Percentiles rank a stretch among this genome's conserved stretches.
These are phyloP conservation scores for Fusarium palustre DNA, from an alignment of 2,329 filamentous ascomycete genomes.

Conservation along the genomic window DNA sequence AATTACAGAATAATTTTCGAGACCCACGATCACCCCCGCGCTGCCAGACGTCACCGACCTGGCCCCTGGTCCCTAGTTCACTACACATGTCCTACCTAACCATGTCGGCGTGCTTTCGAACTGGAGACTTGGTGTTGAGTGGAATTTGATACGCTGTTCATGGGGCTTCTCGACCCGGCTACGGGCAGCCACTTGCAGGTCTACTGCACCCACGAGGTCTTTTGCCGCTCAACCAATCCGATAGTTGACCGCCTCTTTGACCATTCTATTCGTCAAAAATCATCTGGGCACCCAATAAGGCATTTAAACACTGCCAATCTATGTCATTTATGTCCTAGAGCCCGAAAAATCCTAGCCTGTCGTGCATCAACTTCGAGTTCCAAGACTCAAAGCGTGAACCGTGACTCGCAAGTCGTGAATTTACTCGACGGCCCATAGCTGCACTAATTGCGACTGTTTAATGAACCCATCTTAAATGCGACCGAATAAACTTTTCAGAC, in stretches of 20 bases:
- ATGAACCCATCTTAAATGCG: conserved; percentile 43
- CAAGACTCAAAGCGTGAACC: conserved; percentile 32
- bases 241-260: conserved; percentile 44
- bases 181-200: conserved; percentile 40
- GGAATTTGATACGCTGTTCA: conserved; percentile 30
- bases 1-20: conserved; percentile 18
- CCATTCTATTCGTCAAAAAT: conserved; percentile 38
- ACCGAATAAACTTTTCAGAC: conserved; percentile 41
- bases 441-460: conserved; percentile 44
- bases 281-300: conserved; percentile 26
- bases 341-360: conserved; percentile 26
- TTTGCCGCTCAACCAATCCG: conserved; percentile 40
- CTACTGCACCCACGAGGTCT: conserved; percentile 34
- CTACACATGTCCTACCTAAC: conserved; percentile 35
- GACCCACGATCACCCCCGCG: conserved; percentile 32
- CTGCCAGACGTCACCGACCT: conserved; percentile 43
- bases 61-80: conserved; percentile 21
- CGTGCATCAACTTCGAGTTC: conserved; percentile 21
- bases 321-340: conserved; percentile 31
- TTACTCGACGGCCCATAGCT: conserved; percentile 34
- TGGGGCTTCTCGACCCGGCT: conserved; percentile 39
- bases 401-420: conserved; percentile 42
- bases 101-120: conserved; percentile 32
- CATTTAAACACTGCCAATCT: conserved; percentile 19
- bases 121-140: conserved; percentile 28